Evolutionary conservation across 805 yeast genomes (phyloP).

Genomic region (Ogataea dorogensis): DNA sequence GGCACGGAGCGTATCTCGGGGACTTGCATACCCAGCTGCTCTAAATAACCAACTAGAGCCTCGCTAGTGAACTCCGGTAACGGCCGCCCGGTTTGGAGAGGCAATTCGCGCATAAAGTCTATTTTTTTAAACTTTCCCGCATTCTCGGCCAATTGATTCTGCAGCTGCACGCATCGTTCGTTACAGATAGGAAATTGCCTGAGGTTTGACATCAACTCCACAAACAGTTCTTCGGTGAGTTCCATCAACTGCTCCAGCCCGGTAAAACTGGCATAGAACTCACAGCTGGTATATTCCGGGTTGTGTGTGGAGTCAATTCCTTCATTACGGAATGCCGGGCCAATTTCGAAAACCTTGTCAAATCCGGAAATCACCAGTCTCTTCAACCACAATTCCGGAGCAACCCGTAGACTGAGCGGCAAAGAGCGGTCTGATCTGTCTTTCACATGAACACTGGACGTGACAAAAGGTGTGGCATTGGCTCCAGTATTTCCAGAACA

Average conservation of each 20-base stretch:
- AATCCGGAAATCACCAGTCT: conserved; percentile 79
- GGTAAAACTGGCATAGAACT: conserved; percentile 76
- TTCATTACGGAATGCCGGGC: conserved; percentile 84
- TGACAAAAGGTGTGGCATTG: conserved; percentile 80
- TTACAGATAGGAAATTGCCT: conserved; percentile 22
- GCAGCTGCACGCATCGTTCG: conserved; percentile 21
- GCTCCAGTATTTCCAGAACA: conserved; percentile 77
- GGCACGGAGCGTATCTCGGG: conserved; percentile 49
- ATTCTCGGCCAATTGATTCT: conserved; percentile 15
- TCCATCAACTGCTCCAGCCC: conserved; percentile 63
- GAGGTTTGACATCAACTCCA: conserved; percentile 37
- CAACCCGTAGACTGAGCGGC: conserved; percentile 69
- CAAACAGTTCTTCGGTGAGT: conserved; percentile 59
- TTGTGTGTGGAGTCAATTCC: conserved; percentile 92
- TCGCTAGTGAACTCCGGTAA: conserved; percentile 49
- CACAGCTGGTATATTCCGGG: conserved; percentile 91
- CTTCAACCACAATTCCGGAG: conserved; percentile 95
- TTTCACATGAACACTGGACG: conserved; percentile 40
- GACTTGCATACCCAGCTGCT: conserved; percentile 33
- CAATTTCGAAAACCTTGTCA: conserved; percentile 84
- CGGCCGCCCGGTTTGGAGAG: conserved; percentile 44
- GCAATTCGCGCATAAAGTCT: conserved; percentile 70
- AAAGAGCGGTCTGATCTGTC: conserved; percentile 25
- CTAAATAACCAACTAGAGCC: conserved; percentile 41
- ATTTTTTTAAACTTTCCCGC: conserved; percentile 39